These are phyloP conservation scores for Aureobasidium sp. DNA, from an alignment of 2,329 filamentous ascomycete genomes.

Conservation along the genomic window DNA sequence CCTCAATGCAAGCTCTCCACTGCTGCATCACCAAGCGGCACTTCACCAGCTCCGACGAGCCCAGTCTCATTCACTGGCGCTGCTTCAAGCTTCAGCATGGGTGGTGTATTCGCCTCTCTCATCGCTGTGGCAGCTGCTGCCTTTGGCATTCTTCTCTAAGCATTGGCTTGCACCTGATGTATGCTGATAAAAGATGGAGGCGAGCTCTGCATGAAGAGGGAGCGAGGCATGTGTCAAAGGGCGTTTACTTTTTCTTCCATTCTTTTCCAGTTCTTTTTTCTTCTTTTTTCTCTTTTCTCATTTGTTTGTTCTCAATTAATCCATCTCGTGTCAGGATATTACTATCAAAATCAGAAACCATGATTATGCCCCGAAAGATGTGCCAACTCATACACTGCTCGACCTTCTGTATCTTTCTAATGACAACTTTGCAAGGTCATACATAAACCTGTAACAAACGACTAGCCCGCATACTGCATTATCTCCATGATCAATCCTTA, in stretches of 20 bases:
- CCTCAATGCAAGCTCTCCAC: slow-evolving; percentile 23
- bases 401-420: too few relatives aligned
- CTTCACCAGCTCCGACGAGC: slow-evolving; percentile 17
- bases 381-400: too few relatives aligned
- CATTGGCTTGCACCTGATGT: not conserved
- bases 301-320: not conserved
- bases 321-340: slow-evolving; percentile 3
- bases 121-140: slow-evolving; percentile 3
- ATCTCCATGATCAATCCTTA: too few relatives aligned
- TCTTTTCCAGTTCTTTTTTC: not conserved
- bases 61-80: slow-evolving; percentile 15
- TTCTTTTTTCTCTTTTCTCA: not conserved
- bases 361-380: slow-evolving; percentile 9
- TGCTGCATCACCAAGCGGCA: slow-evolving; percentile 17
- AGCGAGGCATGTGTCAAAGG: slow-evolving; percentile 6
- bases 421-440: too few relatives aligned
- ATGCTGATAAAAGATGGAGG: not conserved
- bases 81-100: slow-evolving; percentile 13
- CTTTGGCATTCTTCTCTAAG: slow-evolving; percentile 14
- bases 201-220: not conserved
- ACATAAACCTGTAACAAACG: too few relatives aligned
- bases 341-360: not conserved
- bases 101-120: not conserved
- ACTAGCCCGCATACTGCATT: too few relatives aligned
- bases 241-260: not conserved